Evolutionary conservation across 73 alveolate genomes (phyloP).

Genomic region (Symbiodinium natans): DNA sequence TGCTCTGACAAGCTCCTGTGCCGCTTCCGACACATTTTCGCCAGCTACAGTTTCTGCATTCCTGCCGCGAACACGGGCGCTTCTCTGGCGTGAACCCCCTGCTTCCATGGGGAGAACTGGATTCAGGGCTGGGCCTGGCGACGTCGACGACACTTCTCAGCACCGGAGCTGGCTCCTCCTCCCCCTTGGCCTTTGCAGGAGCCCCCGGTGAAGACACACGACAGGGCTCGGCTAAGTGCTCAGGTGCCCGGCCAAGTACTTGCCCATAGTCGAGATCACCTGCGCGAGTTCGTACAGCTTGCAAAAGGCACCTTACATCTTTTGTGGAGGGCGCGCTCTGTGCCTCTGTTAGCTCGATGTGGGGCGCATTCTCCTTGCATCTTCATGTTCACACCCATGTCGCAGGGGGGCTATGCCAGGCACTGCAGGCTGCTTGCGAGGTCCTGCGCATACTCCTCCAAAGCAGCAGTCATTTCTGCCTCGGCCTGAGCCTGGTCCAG

Average conservation of each 20-base stretch:
- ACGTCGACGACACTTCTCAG: background rate
- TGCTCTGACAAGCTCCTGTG: constrained; percentile 55
- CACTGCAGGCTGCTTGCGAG: background rate
- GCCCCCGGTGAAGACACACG: background rate
- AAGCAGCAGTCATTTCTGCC: constrained; percentile 56
- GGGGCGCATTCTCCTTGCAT: constrained; percentile 66
- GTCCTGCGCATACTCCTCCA: constrained; percentile 70
- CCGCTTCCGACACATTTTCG: constrained; percentile 16
- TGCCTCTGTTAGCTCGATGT: constrained; percentile 54
- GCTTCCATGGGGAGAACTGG: too few species aligned
- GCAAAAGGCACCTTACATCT: background rate
- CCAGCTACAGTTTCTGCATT: background rate
- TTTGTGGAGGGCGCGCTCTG: background rate
- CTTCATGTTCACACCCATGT: background rate
- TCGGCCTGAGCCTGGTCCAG: constrained; percentile 42
- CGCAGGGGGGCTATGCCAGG: background rate
- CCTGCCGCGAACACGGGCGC: background rate
- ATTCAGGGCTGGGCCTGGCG: background rate
- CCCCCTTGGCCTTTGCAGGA: background rate
- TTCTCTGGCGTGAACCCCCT: too few species aligned
- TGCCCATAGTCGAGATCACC: constrained; percentile 87
- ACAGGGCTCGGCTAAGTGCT: background rate
- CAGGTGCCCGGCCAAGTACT: constrained; percentile 37
- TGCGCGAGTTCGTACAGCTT: background rate
- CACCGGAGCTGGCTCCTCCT: background rate